phyloP scores from a whole-genome alignment of 2,329 filamentous ascomycete genomes.

The Talaromyces atroroseus region DNA sequence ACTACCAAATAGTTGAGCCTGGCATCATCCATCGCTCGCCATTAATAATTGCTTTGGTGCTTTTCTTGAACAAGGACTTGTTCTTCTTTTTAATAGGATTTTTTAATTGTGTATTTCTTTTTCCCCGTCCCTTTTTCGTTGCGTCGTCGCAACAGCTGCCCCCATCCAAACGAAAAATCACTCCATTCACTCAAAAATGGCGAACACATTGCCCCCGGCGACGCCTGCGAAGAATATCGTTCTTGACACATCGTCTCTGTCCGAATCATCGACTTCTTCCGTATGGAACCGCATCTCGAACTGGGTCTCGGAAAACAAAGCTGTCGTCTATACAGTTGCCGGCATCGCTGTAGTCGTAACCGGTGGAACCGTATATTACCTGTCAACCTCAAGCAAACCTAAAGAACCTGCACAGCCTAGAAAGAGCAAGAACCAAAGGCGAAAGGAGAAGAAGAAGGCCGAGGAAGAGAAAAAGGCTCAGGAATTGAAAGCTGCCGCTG shows the following conservation, averaged over 20 bases:
- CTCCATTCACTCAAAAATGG: constrained; percentile 3
- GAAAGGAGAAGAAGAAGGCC: constrained; percentile 73
- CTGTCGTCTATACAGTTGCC: constrained; percentile 90
- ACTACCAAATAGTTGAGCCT: neutral
- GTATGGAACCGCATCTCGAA: constrained; percentile 84
- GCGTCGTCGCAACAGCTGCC: neutral
- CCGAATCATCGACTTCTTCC: constrained; percentile 54
- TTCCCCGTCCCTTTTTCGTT: neutral
- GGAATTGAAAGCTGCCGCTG: constrained; percentile 48
- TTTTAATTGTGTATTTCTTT: constrained; percentile 10
- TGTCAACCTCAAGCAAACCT: constrained; percentile 48
- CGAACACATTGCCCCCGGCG: constrained; percentile 2
- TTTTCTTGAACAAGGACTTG: neutral
- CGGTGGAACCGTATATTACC: constrained; percentile 87
- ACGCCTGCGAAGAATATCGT: constrained; percentile 11
- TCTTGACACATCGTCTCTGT: constrained; percentile 26
- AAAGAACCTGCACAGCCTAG: constrained; percentile 41
- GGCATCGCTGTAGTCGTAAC: constrained; percentile 89
- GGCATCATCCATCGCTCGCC: constrained; percentile 5
- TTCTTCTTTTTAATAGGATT: constrained; percentile 5
- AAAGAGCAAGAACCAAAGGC: constrained; percentile 84
- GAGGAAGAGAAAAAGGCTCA: constrained; percentile 47
- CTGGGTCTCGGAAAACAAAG: constrained; percentile 95
- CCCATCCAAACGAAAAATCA: neutral
- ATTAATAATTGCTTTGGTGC: neutral